Base-by-base conservation (phyloP, 345 rosid species). In the Garcia nutans region DNA sequence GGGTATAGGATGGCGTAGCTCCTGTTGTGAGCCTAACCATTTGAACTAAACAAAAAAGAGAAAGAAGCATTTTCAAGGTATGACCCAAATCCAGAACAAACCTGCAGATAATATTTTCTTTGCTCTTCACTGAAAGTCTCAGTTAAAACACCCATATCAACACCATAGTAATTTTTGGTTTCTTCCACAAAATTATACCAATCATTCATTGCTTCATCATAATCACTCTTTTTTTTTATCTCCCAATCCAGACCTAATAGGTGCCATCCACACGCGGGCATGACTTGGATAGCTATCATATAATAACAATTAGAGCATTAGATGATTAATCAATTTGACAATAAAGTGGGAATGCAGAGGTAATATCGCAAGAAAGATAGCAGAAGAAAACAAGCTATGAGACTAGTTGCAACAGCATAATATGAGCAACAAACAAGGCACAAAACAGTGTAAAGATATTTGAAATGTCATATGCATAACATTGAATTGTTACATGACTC, bases 221-320 rank as follows among this genome's bases (percentile, higher is more conserved):
- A 90, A 68, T 93, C 97, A 37, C 67, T 83, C 84, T 70, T 84
- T 75, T 90, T 90, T 93, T 37, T 88, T 85, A 71, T 93, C 97
- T 20, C 78, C 85, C 84, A 92, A 73, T 23, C 84, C 86, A 73
- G 98, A 86, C 81, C 93, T 87, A 56, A 96, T 84, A 60, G 99
- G 98, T 70, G 93, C 97, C 69, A 96, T 76, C 99, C 99, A 93
- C 94, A 93, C 93, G 65, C 96, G 97, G 74, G 99, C 99, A 89
- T 96, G 99, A 79, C 99, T 96, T 37, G 99, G 98, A 86, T 96
- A 96, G 98, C 99, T 96, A 78, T 61, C 44, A 73, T 81, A 76
- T 49, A 6, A 20, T 59, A 82, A 68, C 6, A 33, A 67, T 58
- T 10, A 45, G 54, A 19, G 5, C 26, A 7, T 0, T 8, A 64